Conservation (phyloP, 2,329 filamentous ascomycete species). For the Pleomassaria siparia region DNA sequence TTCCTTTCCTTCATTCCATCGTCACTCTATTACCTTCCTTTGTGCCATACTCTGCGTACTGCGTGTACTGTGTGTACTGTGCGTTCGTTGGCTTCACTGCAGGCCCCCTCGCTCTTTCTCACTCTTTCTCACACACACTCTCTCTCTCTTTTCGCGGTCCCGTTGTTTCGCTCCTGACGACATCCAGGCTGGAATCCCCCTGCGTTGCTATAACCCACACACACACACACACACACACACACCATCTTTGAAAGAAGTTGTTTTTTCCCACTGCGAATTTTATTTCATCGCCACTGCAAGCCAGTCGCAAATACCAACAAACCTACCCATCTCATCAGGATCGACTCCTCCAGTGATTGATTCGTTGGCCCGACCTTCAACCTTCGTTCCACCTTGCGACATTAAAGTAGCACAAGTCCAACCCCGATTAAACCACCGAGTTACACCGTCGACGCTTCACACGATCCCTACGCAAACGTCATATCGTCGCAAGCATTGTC, state of each 20-base stretch:
- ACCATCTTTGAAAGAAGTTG: constrained; percentile 42
- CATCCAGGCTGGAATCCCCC: constrained; percentile 30
- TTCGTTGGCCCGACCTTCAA: constrained; percentile 14
- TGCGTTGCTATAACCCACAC: constrained; percentile 23
- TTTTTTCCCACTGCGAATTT: constrained; percentile 16
- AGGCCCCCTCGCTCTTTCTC: too few species aligned
- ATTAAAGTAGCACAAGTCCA: constrained; percentile 28
- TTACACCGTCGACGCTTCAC: constrained; percentile 31
- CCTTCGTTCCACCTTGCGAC: constrained; percentile 22
- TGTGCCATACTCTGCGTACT: constrained; percentile 27
- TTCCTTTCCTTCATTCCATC: constrained; percentile 24
- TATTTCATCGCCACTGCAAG: constrained; percentile 29
- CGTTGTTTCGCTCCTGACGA: constrained; percentile 46
- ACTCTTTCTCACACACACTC: too few species aligned
- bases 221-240: constrained; percentile 39
- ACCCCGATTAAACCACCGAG: constrained; percentile 24
- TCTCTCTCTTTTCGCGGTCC: constrained; percentile 31
- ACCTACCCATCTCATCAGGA: too few species aligned
- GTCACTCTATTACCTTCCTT: constrained; percentile 26
- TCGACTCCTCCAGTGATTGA: constrained; percentile 1
- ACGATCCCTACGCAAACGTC: constrained; percentile 23
- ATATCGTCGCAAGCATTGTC: constrained; percentile 25
- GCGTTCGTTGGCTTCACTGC: constrained; percentile 27
- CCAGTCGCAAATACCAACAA: constrained; percentile 22
- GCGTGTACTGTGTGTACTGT: too few species aligned